Conservation (phyloP, 805 yeast genomes). For the Kluyveromyces nonfermentans region DNA sequence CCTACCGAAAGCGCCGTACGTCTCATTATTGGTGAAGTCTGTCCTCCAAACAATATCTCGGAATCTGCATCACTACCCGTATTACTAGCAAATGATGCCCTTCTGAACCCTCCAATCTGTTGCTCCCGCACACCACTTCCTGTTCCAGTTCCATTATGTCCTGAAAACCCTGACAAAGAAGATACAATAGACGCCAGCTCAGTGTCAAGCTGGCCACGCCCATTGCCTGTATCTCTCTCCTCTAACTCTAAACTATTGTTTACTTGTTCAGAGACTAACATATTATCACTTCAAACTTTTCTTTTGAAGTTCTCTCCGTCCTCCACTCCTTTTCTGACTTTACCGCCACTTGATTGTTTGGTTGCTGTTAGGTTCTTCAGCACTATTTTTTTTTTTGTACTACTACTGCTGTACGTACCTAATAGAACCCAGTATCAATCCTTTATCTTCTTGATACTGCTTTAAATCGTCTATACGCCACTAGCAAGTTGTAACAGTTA, state of each 20-base stretch:
- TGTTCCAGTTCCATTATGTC: slow-evolving; percentile 4
- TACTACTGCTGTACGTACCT: no score
- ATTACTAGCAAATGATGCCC: slow-evolving; percentile 21
- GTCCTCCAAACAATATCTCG: slow-evolving; percentile 10
- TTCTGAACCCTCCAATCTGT: slow-evolving; percentile 25
- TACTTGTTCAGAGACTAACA: slow-evolving; percentile 2
- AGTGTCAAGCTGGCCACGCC: slow-evolving; percentile 19
- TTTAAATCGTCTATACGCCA: no score
- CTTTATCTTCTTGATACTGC: no score
- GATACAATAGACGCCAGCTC: slow-evolving; percentile 30
- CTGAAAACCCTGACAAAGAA: slow-evolving; percentile 29
- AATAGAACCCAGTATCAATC: no score
- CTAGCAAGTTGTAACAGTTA: no score
- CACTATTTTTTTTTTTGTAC: no score
- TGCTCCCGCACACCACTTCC: slow-evolving; percentile 3
- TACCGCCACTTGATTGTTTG: neutral
- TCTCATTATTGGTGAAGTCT: slow-evolving; percentile 16
- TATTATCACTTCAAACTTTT: neutral
- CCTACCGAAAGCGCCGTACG: slow-evolving; percentile 27
- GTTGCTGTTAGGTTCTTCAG: no score
- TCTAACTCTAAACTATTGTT: neutral
- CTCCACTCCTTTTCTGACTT: neutral
- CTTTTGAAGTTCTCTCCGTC: neutral
- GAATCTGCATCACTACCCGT: slow-evolving; percentile 17
- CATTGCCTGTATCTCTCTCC: neutral